Evolutionary conservation across 2,329 filamentous ascomycete species (phyloP), one percentile per base, ranked within the genome.

Genomic region (Tolypocladium ovalisporum): DNA sequence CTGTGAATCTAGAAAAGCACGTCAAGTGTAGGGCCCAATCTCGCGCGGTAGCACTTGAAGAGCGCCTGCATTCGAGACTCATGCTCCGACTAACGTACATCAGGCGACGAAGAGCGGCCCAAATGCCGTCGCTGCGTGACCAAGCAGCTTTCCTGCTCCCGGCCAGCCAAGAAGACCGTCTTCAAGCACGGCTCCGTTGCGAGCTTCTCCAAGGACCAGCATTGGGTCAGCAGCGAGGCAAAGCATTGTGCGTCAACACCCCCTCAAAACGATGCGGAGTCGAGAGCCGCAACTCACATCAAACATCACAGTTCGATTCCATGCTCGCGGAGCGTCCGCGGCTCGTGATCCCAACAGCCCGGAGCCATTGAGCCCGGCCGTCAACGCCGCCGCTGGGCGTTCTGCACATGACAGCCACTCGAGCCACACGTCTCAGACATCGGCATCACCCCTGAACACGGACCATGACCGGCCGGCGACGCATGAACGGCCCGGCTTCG

Each of bases 21-120:
- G 67, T 71, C 53, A 71, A 70, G 63, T 71, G 70, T 71, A 63
- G 67, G 22, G 39, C n/a, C n/a, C n/a, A n/a, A n/a, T 27, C 36
- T 22, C 36, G 10, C 15, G 34, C 32, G 29, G n/a, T 27, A n/a
- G 13, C 24, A 22, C 22, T 4, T 22, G 9, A 24, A 24, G 22
- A 44, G 9, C 40, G n/a, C n/a, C 13, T 29, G 13, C 4, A 47
- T 8, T 13, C 6, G 24, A 3, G 17, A 17, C 29, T 12, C 3
- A 17, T 2, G 27, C 19, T 12, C 1, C 17, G 5, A 34, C 60
- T 61, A 22, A 57, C 56, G 47, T 24, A 6, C 19, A 49, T 8
- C 51, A 75, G 71, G 73, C 47, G 73, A 75, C 47, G 71, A 75
- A 56, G 67, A 67, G n/a, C 67, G 65, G 2, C 73, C 73, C 2